These are phyloP conservation scores for Uronychia setigera DNA, from an alignment of 73 alveolate species.

Conservation along the genomic window DNA sequence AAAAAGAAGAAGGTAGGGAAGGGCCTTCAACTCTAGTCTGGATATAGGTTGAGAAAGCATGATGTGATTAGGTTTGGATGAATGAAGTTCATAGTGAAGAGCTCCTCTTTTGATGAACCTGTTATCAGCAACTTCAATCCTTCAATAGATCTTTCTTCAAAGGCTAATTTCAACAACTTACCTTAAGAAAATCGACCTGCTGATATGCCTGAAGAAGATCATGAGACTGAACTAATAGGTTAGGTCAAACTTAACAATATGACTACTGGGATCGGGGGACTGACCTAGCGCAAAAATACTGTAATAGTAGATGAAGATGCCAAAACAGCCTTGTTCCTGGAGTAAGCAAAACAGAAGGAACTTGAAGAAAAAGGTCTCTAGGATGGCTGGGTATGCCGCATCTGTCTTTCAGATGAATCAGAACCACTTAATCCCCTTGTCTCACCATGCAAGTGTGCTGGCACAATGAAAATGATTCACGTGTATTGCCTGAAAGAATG, in stretches of 20 bases:
- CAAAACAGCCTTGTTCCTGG: not conserved
- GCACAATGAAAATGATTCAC: conserved; percentile 54
- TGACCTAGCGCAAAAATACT: no score
- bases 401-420: not conserved
- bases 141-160: no score
- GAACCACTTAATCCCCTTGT: conserved; percentile 30
- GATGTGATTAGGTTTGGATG: not conserved
- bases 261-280: no score
- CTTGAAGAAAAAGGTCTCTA: not conserved
- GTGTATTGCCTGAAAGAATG: conserved; percentile 54
- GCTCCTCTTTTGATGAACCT: not conserved
- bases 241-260: no score
- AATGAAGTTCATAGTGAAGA: not conserved
- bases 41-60: not conserved
- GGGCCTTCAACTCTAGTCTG: no score
- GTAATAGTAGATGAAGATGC: no score
- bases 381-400: not conserved
- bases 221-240: no score
- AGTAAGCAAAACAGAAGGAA: not conserved
- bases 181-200: no score
- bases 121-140: no score
- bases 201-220: no score
- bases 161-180: no score
- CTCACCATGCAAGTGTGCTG: conserved; percentile 58
- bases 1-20: not conserved